phyloP scores from a whole-genome alignment of 495 filamentous ascomycete species.

The Physcia stellaris region DNA sequence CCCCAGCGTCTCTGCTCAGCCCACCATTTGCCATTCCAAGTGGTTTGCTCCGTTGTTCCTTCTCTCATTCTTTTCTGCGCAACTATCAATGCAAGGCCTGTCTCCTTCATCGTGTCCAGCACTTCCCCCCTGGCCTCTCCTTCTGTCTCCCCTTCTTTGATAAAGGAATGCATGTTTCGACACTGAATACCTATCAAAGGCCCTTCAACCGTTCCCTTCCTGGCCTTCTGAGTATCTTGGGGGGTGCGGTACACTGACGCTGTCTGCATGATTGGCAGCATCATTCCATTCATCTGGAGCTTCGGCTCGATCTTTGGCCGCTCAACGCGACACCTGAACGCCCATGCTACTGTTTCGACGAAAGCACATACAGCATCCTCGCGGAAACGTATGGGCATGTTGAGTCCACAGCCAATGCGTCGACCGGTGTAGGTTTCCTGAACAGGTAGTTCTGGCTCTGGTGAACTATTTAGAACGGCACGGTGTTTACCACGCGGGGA shows the following conservation, averaged over 20 bases:
- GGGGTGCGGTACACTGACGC: constrained; percentile 54
- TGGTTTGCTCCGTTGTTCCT: constrained; percentile 45
- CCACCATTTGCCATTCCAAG: constrained; percentile 78
- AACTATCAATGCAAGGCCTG: constrained; percentile 58
- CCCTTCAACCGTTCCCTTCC: constrained; percentile 61
- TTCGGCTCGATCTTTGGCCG: constrained; percentile 49
- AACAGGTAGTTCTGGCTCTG: background rate
- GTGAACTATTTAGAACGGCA: background rate
- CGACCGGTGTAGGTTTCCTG: constrained; percentile 32
- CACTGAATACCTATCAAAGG: constrained; percentile 48
- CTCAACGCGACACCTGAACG: constrained; percentile 61
- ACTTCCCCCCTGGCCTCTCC: constrained; percentile 41
- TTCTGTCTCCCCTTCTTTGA: constrained; percentile 19
- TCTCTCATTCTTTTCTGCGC: constrained; percentile 74
- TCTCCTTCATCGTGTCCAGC: constrained; percentile 59
- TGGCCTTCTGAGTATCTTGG: constrained; percentile 51
- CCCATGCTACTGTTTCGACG: constrained; percentile 65
- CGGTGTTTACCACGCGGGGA: background rate
- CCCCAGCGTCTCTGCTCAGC: constrained; percentile 61
- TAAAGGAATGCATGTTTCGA: constrained; percentile 43
- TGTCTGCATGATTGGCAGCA: constrained; percentile 37
- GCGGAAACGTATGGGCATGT: constrained; percentile 67
- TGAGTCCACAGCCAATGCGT: constrained; percentile 46
- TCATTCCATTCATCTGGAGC: constrained; percentile 39
- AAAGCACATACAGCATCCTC: constrained; percentile 57